Percentiles rank a stretch among this genome's conserved stretches.
Conservation (phyloP, 257 asterid genomes). For the Penstemon davidsonii region DNA sequence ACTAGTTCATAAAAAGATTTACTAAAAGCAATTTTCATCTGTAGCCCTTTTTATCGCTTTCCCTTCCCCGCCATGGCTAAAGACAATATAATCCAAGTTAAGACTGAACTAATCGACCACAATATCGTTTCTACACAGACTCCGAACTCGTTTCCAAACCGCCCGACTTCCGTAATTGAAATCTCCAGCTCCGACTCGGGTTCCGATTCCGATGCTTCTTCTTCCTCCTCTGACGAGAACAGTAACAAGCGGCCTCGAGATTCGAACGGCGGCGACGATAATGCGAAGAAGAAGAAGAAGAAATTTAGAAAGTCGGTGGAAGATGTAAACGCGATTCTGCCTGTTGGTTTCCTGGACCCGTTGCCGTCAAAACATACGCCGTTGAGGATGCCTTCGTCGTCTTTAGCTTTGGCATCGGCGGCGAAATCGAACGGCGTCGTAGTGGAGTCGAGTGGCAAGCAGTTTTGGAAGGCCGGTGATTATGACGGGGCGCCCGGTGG, state of each 20-base stretch:
- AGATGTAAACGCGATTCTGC: conserved; percentile 43
- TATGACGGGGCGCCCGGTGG: conserved; percentile 51
- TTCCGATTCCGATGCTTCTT: conserved; percentile 30
- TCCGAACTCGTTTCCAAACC: neutral
- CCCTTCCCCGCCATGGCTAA: conserved; percentile 31
- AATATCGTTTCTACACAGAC: neutral
- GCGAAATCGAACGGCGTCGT: conserved; percentile 17
- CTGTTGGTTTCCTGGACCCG: conserved; percentile 81
- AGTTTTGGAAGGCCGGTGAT: conserved; percentile 99
- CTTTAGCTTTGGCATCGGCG: conserved; percentile 28
- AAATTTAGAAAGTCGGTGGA: conserved; percentile 36
- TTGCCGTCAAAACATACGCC: conserved; percentile 28
- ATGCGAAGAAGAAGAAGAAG: conserved; percentile 45
- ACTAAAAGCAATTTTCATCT: neutral
- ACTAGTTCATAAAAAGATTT: conserved; percentile 5
- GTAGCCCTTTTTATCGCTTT: neutral
- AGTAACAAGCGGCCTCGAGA: conserved; percentile 19
- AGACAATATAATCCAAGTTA: conserved; percentile 30
- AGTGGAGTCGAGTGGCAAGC: conserved; percentile 37
- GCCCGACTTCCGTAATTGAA: conserved; percentile 31
- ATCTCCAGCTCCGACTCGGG: conserved; percentile 45
- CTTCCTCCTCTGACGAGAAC: conserved; percentile 24
- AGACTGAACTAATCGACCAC: conserved; percentile 33
- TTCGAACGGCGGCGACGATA: neutral
- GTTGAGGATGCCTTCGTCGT: conserved; percentile 28